phyloP scores from a whole-genome alignment of 1,139 yeast species.

The Sugiyamaella japonica region DNA sequence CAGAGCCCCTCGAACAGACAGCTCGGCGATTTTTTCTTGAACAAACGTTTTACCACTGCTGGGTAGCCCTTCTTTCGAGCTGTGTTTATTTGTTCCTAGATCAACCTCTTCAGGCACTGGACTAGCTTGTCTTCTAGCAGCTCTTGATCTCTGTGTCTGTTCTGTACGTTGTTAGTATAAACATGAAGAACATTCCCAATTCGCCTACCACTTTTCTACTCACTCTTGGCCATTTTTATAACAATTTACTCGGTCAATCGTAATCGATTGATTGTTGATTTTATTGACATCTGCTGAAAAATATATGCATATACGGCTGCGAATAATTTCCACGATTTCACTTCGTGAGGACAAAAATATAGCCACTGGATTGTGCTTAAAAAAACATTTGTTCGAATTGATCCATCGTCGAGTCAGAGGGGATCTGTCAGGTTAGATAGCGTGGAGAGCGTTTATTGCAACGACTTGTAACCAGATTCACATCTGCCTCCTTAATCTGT shows the following conservation, averaged over 20 bases:
- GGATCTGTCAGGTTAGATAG: too few relatives aligned
- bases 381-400: too few relatives aligned
- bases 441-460: too few relatives aligned
- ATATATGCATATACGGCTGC: conserved; percentile 1
- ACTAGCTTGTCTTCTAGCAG: conserved; percentile 33
- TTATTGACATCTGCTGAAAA: too few relatives aligned
- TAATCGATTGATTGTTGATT: too few relatives aligned
- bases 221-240: conserved; percentile 16
- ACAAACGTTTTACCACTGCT: conserved; percentile 35
- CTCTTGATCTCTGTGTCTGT: conserved; percentile 32
- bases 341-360: not conserved
- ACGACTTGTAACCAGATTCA: too few relatives aligned
- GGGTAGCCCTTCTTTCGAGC: not conserved
- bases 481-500: too few relatives aligned
- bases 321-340: not conserved
- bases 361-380: too few relatives aligned
- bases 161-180: not conserved
- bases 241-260: not conserved
- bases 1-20: conserved; percentile 34
- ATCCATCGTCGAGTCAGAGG: not conserved
- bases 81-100: not conserved
- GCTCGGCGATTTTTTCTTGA: conserved; percentile 36
- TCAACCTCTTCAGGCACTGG: conserved; percentile 23
- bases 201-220: not conserved
- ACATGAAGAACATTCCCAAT: too few relatives aligned